Evolutionary conservation across 305 asterid genomes (phyloP), one percentile per base, ranked within the genome.

Genomic region (Rubia tinctorum): DNA sequence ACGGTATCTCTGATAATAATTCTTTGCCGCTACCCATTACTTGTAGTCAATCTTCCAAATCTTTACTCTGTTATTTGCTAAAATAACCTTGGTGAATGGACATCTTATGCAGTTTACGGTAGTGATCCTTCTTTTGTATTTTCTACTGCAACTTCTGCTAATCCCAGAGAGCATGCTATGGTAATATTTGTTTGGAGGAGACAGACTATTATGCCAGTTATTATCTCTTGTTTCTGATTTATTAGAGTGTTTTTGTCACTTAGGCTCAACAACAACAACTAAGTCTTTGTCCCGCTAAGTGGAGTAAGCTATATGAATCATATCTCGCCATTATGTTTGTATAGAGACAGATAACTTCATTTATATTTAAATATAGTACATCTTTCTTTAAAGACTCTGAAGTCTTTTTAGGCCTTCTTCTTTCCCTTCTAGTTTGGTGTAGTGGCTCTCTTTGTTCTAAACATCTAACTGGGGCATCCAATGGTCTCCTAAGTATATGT

Each of bases 91-190:
- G 59, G 70, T 20, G 30, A 77, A 77, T 72, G 80, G 77, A 80
- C 77, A 86, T 82, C 71, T 45, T 78, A 40, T 89, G 87, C 92
- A 94, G 99, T 89, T 70, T 90, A 95, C 80, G 90, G 98, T 81
- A 87, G 92, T 79, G 88, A 81, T 71, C 99, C 99, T 80, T 95
- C 97, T 78, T 95, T 95, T 81, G 75, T 95, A 78, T 90, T 92
- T 85, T 90, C 91, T 81, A 90, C 97, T 75, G 99, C 99, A 15
- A 95, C 99, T 68, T 95, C 98, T 80, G 96, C 91, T 39, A 95
- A 95, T 82, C 99, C 99, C 66, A 72, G 76, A 83, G 97, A 89
- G 82, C 99, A 95, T 69, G 89, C 93, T 74, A 89, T 90, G 99
- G 99, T 94, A 86, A 77, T 44, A 76, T 67, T 45, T 72, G 9